These are phyloP conservation scores for Penicillium lagena DNA, from an alignment of 495 filamentous ascomycete species.

Conservation along the genomic window DNA sequence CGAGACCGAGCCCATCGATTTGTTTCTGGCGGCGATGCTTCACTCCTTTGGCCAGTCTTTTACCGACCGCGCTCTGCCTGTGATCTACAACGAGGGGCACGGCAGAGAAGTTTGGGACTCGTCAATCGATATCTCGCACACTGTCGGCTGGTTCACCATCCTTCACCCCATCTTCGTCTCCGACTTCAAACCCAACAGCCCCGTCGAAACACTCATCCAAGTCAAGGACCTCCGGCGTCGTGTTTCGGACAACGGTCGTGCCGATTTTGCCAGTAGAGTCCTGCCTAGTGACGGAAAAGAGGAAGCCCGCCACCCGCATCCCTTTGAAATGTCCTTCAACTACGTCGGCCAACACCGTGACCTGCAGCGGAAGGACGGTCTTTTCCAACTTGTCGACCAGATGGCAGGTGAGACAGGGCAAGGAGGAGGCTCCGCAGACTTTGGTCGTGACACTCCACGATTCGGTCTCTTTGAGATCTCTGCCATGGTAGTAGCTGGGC, in stretches of 20 bases:
- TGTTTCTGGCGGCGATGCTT: slow-evolving; percentile 46
- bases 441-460: slow-evolving; percentile 47
- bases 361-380: slow-evolving; percentile 52
- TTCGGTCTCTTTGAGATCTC: slow-evolving; percentile 63
- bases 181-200: slow-evolving; percentile 14
- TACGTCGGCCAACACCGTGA: slow-evolving; percentile 61
- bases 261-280: slow-evolving; percentile 44
- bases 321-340: slow-evolving; percentile 67
- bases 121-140: slow-evolving; percentile 49
- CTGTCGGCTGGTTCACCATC: slow-evolving; percentile 59
- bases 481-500: slow-evolving; percentile 51
- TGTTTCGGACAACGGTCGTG: slow-evolving; percentile 42
- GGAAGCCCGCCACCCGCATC: slow-evolving; percentile 41
- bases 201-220: slow-evolving; percentile 32
- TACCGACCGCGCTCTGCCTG: slow-evolving; percentile 46
- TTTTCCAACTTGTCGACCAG: slow-evolving; percentile 52
- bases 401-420: slow-evolving; percentile 41
- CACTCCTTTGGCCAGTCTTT: slow-evolving; percentile 45
- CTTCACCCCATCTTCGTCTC: slow-evolving; percentile 41
- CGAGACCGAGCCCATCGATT: slow-evolving; percentile 45
- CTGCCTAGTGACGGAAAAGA: slow-evolving; percentile 35
- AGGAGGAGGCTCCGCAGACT: slow-evolving; percentile 50
- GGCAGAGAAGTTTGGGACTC: slow-evolving; percentile 48
- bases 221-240: slow-evolving; percentile 41
- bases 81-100: slow-evolving; percentile 51